phyloP scores from a whole-genome alignment of 305 asterid species.

The Solanum hybrid region DNA sequence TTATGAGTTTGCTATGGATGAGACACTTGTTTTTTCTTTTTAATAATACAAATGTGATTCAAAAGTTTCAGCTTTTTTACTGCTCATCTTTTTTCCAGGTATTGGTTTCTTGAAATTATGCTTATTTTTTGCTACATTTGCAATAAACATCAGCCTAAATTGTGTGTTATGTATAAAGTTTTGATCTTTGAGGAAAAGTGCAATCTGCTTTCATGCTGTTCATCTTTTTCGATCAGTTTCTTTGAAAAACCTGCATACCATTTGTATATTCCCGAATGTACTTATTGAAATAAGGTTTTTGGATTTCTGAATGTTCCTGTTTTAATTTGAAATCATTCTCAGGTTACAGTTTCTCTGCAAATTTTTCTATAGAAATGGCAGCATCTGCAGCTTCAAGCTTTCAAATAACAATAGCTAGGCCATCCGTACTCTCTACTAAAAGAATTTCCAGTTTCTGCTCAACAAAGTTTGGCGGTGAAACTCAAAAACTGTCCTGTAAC shows the following conservation, averaged over 20 bases:
- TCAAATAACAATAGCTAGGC: slow-evolving; percentile 23
- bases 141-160: neutral
- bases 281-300: neutral
- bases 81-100: neutral
- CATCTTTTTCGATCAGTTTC: neutral
- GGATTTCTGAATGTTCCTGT: neutral
- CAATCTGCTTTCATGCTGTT: neutral
- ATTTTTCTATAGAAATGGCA: slow-evolving; percentile 23
- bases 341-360: neutral
- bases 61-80: neutral
- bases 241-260: neutral
- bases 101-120: neutral
- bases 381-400: slow-evolving; percentile 27
- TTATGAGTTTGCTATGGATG: neutral
- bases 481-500: slow-evolving; percentile 32
- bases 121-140: neutral
- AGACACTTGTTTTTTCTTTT: neutral
- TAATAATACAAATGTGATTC: neutral
- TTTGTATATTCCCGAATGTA: neutral
- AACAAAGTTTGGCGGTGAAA: slow-evolving; percentile 19
- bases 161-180: neutral
- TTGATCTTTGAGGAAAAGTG: neutral
- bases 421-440: slow-evolving; percentile 22
- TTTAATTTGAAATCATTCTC: neutral
- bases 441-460: slow-evolving; percentile 17